Evolutionary conservation across 768 basidiomycete species (phyloP), one percentile per base, ranked within the genome.

Genomic region (Auricularia heimuer): DNA sequence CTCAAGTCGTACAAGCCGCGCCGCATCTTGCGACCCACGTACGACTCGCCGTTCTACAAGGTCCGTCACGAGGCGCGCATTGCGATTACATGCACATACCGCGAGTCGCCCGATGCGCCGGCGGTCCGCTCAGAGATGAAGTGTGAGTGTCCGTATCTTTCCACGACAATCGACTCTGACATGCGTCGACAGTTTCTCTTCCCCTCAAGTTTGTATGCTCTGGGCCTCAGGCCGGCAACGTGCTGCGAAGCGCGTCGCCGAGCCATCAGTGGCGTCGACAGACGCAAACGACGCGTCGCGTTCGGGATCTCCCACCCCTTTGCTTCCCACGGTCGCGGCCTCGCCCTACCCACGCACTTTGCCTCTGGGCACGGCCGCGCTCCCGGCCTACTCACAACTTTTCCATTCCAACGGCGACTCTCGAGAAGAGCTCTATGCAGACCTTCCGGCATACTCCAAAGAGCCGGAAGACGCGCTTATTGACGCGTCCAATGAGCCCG

Each of bases 301-400:
- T 35, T 24, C 63, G 35, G 58, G 61, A 34, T 62, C 66, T 3
- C 33, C 63, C 47, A 66, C 64, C 61, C 11, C 63, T 3, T 37
- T 47, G 3, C 58, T n/a, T 24, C 39, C 56, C 21, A 29, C 56
- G 24, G 29, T 29, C 12, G 56, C 29, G 56, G 11, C 56, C 14
- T 60, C 29, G 21, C 34, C 56, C 16, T 60, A 60, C 29, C 56
- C 56, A 14, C 56, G 56, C 24, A 60, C 56, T 7, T 18, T 14
- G 11, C 56, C 56, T 4, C 56, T 60, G 24, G 34, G 56, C 24
- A 33, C 56, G 14, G 24, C 16, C 56, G 56, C 56, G 35, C 66
- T 70, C 34, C 92, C 91, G 1, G 81, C 86, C 3, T 93, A 93
- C 71, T 90, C 88, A 4, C 89, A 91, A 68, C 78, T 93, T 21